Conservation (phyloP, 2,329 filamentous ascomycete species). For the Pseudomassariella vexata region DNA sequence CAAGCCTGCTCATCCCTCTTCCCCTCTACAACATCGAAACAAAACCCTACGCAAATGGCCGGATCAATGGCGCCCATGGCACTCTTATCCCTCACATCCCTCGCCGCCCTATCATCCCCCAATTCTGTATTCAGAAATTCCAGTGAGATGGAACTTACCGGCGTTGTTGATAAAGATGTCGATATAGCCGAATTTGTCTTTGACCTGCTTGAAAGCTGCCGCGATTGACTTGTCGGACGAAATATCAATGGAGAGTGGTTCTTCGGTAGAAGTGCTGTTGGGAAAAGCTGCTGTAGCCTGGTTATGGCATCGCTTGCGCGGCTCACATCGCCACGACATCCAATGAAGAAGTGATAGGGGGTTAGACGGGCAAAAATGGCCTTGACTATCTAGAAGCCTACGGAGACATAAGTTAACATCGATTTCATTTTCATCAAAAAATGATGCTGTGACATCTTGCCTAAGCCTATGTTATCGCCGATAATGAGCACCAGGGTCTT, state of each 20-base stretch:
- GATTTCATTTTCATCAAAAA: background rate
- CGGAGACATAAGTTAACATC: background rate
- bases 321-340: constrained; percentile 34
- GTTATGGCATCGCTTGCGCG: constrained; percentile 25
- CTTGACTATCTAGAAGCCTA: background rate
- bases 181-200: constrained; percentile 28
- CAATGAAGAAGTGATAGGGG: constrained; percentile 42
- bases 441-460: background rate
- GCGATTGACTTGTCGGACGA: constrained; percentile 39
- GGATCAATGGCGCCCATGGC: constrained; percentile 19
- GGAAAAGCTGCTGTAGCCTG: constrained; percentile 28
- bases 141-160: constrained; percentile 24
- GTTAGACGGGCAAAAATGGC: background rate
- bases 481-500: constrained; percentile 1
- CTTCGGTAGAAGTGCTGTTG: constrained; percentile 27
- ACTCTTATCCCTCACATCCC: constrained; percentile 5
- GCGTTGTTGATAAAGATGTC: constrained; percentile 46
- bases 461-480: background rate
- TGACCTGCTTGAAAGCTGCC: constrained; percentile 30
- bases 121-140: constrained; percentile 15
- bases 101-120: constrained; percentile 1
- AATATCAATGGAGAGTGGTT: constrained; percentile 38
- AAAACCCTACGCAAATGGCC: constrained; percentile 22
- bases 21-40: constrained; percentile 26
- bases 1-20: constrained; percentile 26